Evolutionary conservation across 805 yeast species (phyloP), one percentile per base, ranked within the genome.

Genomic region (Teunomyces stri): DNA sequence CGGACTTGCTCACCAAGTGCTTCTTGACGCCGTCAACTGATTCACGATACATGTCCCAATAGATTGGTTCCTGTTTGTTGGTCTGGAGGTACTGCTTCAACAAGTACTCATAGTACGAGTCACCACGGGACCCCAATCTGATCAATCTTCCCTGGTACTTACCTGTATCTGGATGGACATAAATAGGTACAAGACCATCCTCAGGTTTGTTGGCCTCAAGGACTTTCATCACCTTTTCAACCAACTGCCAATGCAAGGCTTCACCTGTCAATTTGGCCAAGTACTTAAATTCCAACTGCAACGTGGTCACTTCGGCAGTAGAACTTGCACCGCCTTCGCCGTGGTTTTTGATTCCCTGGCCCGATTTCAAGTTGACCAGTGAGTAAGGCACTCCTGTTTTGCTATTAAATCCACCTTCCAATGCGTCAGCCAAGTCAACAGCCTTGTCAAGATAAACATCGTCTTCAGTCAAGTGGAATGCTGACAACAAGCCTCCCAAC

Each of bases 401-500:
- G 6, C 86, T 73, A 6, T 79, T 79, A 61, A 88, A 89, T 0
- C 89, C 89, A 1, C 87, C 85, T 15, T 82, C 48, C 43, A 90
- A 59, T 25, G 88, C 76, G 57, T 84, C 80, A n/a, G 89, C 97
- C 54, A 90, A 75, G 57, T 51, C 87, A 6, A 76, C 80, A 1
- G 97, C 96, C 59, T 84, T 84, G 51, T 87, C 88, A 45, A 89
- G 70, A 58, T 82, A 89, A 46, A 87, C 49, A 41, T 82, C 87
- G 55, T 87, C 91, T 11, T 75, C 69, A 1, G 91, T 77, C 25
- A 89, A 66, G 53, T 87, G 84, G 59, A 80, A 81, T 0, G 96
- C 96, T 2, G 96, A 85, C 42, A 91, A 68, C n/a, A 91, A 72
- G 0, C 97, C 97, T 38, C 97, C 97, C 21, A 91, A 70, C 95